Base-by-base conservation (phyloP, 2,329 filamentous ascomycete genomes). In the Epichloe sibirici region DNA sequence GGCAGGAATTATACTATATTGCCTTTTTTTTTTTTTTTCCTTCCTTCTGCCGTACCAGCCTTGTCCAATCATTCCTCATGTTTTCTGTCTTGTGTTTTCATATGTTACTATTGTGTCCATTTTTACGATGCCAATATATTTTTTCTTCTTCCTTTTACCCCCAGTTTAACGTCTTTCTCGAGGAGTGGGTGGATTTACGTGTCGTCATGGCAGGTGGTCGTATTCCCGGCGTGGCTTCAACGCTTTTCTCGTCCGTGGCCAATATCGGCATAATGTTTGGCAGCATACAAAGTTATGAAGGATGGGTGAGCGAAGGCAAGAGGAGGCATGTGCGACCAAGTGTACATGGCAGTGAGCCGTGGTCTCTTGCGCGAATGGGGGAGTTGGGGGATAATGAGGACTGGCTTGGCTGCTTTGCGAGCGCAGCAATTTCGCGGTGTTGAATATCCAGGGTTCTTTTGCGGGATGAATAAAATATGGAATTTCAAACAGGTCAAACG, bases 41-140 rank as follows among this genome's bases (percentile, higher is more conserved):
- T 51, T 48, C 39, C 31, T 53, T 45, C 46, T 45, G 46, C 45
- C 34, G 25, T 43, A 62, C 64, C 59, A 61, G 57, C 55, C 63
- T 55, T 53, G 40, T 42, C 17, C 45, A 23, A 48, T 51, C 31
- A 31, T 45, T 42, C 7, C 35, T 51, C 46, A 43, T 51, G 25
- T 53, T 47, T 51, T 8, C 51, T 42, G 55, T 56, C 25, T 54
- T 40, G 21, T 50, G 9, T 38, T 23, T 42, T 25, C n/a, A 17
- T 11, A 8, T 28, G n/a, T 43, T 21, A 44, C 42, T n/a, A 39
- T 44, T 11, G 25, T 45, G 59, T 57, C 57, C 53, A 48, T 58
- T 57, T 51, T 51, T 31, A 44, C 21, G 42, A 44, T 23, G 42
- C 21, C 6, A 44, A 17, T 12, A 44, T 44, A 28, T 44, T 12